A percentile compares a stretch with the other conserved stretches of the same genome.
Evolutionary conservation across 106 monocot genomes (phyloP).

Genomic region (Chionographis japonica): DNA sequence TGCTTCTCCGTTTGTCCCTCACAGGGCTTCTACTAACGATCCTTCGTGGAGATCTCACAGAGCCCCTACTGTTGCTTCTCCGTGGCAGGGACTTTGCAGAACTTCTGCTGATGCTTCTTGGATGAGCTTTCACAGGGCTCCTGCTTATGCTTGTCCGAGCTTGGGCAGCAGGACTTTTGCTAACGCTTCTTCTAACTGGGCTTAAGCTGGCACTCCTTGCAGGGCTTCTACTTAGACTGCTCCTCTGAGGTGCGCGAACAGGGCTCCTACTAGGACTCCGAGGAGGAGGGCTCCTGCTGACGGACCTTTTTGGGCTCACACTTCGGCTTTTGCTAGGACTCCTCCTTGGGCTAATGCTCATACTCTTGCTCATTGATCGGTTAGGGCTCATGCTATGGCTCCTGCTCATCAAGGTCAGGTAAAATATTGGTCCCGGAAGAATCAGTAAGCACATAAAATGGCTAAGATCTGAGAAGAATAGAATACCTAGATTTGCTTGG

Average conservation of each 20-base stretch:
- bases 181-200: conserved; percentile 20
- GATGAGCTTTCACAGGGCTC: conserved; percentile 19
- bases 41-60: conserved; percentile 1
- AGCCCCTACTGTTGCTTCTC: conserved; percentile 12
- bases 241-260: conserved; percentile 6
- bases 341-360: conserved; percentile 68
- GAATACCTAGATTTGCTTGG: conserved; percentile 63
- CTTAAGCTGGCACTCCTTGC: conserved; percentile 3
- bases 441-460: conserved; percentile 25
- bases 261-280: conserved; percentile 36
- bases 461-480: conserved; percentile 15
- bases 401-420: conserved; percentile 60
- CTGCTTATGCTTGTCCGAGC: conserved; percentile 12
- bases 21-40: conserved; percentile 24
- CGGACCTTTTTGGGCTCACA: conserved; percentile 18
- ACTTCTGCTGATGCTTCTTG: conserved; percentile 11
- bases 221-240: conserved; percentile 22
- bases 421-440: conserved; percentile 23
- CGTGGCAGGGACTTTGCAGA: neutral
- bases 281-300: conserved; percentile 27
- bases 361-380: conserved; percentile 61
- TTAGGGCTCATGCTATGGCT: conserved; percentile 52
- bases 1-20: conserved; percentile 9
- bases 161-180: conserved; percentile 27
- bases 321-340: conserved; percentile 41